Percentiles rank a stretch among this genome's conserved stretches.
phyloP scores from a whole-genome alignment of 495 filamentous ascomycete species.

The Aspergillus nidulans region DNA sequence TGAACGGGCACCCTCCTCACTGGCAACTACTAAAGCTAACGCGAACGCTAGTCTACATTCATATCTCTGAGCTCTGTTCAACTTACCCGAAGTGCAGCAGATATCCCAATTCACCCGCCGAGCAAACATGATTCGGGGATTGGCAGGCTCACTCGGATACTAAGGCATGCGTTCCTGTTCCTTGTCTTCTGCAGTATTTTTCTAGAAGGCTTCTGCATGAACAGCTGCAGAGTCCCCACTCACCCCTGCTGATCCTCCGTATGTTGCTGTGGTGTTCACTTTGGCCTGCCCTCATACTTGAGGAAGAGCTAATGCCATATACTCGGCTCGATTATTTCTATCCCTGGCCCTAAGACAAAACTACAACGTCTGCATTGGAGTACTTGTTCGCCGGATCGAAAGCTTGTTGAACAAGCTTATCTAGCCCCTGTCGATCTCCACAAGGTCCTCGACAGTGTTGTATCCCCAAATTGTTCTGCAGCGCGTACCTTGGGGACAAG shows the following conservation, averaged over 20 bases:
- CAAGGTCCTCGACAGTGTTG: slow-evolving; percentile 2
- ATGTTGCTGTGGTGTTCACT: not conserved
- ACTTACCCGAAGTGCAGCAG: not conserved
- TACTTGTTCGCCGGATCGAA: too few species aligned
- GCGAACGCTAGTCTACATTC: too few species aligned
- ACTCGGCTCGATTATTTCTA: not conserved
- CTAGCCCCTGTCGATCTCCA: slow-evolving; percentile 1
- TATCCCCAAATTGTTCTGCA: not conserved
- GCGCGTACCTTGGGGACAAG: not conserved
- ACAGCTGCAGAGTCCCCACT: not conserved
- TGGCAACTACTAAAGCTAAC: too few species aligned
- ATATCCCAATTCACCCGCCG: not conserved
- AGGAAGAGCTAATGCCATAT: not conserved
- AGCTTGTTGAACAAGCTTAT: slow-evolving; percentile 9
- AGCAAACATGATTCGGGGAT: not conserved
- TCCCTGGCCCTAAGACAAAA: not conserved
- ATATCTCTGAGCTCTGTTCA: not conserved
- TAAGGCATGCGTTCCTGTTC: not conserved
- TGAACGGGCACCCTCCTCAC: not conserved
- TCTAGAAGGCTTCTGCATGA: slow-evolving; percentile 1
- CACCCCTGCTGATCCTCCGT: not conserved
- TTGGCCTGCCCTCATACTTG: not conserved
- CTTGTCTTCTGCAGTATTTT: not conserved
- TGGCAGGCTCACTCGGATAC: not conserved
- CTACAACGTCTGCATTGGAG: not conserved